Evolutionary conservation across 75 land plant species (phyloP).

Genomic region (Pseudotsuga menziesii): DNA sequence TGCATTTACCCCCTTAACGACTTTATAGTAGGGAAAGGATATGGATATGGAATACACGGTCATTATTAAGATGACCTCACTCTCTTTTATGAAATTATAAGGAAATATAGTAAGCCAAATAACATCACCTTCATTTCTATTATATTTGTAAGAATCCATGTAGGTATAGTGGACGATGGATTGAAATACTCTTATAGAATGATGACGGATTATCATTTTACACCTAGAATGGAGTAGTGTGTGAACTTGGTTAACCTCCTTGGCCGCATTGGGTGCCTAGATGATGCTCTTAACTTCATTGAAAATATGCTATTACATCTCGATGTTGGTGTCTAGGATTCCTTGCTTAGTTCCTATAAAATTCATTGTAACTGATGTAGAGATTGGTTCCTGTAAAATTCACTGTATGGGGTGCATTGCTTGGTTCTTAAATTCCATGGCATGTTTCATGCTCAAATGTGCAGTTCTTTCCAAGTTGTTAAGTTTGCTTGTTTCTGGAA

Average conservation of each 20-base stretch:
- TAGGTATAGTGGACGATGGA: slow-evolving; percentile 7
- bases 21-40: slow-evolving; percentile 3
- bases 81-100: slow-evolving; percentile 16
- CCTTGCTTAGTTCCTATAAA: neutral
- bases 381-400: too few species aligned
- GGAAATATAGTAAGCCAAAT: slow-evolving; percentile 12
- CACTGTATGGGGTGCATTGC: too few species aligned
- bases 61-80: slow-evolving; percentile 14
- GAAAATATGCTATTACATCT: neutral
- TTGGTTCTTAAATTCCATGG: neutral
- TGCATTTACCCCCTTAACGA: slow-evolving; percentile 17
- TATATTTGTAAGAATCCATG: slow-evolving; percentile 19
- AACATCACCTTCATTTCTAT: slow-evolving; percentile 14
- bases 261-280: neutral
- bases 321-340: neutral
- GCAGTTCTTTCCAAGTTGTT: too few species aligned
- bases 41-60: slow-evolving; percentile 19
- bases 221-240: neutral
- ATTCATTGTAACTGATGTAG: too few species aligned
- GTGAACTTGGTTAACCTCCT: neutral
- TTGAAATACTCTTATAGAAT: slow-evolving; percentile 6
- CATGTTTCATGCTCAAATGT: slow-evolving; percentile 83
- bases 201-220: neutral
- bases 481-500: too few species aligned
- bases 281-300: neutral